These are phyloP conservation scores for Geotrichum restrictum DNA, from an alignment of 1,139 yeast species.

Conservation along the genomic window DNA sequence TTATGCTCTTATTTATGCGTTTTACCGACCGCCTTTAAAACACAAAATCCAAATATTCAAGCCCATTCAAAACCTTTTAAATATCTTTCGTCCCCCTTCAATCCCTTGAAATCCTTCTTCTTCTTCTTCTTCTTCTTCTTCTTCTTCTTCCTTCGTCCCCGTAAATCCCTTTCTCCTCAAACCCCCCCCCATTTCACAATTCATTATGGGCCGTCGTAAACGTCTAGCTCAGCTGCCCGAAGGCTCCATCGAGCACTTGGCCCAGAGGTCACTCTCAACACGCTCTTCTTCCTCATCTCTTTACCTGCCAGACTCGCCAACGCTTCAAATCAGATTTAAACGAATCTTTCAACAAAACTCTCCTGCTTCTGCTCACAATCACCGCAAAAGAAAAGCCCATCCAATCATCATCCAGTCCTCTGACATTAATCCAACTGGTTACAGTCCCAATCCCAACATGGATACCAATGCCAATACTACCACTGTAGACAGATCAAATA, in stretches of 20 bases:
- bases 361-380: neutral
- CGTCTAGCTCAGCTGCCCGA: slow-evolving; percentile 12
- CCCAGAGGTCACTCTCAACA: slow-evolving; percentile 6
- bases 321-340: slow-evolving; percentile 3
- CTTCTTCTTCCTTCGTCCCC: neutral
- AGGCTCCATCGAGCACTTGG: slow-evolving; percentile 19
- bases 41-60: neutral
- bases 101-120: neutral
- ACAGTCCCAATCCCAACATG: neutral
- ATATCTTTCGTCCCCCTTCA: too few species aligned
- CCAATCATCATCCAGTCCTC: slow-evolving; percentile 6
- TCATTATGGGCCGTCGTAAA: slow-evolving; percentile 13
- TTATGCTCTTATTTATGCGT: neutral
- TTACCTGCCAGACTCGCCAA: slow-evolving; percentile 1
- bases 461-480: too few species aligned
- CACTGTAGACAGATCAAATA: too few species aligned
- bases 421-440: neutral
- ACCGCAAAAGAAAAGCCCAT: neutral
- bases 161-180: too few species aligned
- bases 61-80: too few species aligned
- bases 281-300: slow-evolving; percentile 6
- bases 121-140: slow-evolving; percentile 4
- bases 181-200: neutral
- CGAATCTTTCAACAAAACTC: neutral
- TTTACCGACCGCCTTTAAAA: neutral